Evolutionary conservation across 75 land plant species (phyloP).

Genomic region (Cryptomeria japonica): DNA sequence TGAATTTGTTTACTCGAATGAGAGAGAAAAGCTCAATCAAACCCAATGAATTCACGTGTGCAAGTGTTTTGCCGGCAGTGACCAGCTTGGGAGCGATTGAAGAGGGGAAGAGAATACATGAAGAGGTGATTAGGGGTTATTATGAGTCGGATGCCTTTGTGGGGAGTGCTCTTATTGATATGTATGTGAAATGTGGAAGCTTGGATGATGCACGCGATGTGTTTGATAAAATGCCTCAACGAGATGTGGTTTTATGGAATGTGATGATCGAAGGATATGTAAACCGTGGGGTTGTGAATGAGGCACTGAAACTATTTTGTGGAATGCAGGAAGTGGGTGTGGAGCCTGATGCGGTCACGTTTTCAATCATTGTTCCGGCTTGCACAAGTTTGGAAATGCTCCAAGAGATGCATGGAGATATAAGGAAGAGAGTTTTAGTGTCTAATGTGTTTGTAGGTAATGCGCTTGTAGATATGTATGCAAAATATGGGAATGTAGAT

Average conservation of each 20-base stretch:
- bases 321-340: background rate
- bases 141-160: constrained; percentile 37
- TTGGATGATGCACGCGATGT: constrained; percentile 36
- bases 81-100: constrained; percentile 40
- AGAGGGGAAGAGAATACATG: constrained; percentile 40
- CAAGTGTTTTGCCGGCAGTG: constrained; percentile 42
- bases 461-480: constrained; percentile 4
- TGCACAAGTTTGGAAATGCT: background rate
- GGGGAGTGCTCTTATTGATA: constrained; percentile 51
- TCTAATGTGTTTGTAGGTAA: background rate
- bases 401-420: background rate
- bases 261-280: constrained; percentile 53
- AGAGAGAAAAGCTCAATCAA: background rate
- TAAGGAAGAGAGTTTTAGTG: background rate
- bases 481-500: background rate
- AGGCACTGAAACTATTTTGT: background rate
- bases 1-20: background rate
- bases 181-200: constrained; percentile 72
- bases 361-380: constrained; percentile 1
- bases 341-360: constrained; percentile 11
- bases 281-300: background rate
- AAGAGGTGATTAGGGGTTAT: constrained; percentile 30
- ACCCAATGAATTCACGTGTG: constrained; percentile 50
- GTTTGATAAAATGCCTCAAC: constrained; percentile 30
- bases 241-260: constrained; percentile 67